A percentile compares a stretch with the other conserved stretches of the same genome.
Conservation (phyloP, 139 green algal genomes). For the Klebsormidium nitens region DNA sequence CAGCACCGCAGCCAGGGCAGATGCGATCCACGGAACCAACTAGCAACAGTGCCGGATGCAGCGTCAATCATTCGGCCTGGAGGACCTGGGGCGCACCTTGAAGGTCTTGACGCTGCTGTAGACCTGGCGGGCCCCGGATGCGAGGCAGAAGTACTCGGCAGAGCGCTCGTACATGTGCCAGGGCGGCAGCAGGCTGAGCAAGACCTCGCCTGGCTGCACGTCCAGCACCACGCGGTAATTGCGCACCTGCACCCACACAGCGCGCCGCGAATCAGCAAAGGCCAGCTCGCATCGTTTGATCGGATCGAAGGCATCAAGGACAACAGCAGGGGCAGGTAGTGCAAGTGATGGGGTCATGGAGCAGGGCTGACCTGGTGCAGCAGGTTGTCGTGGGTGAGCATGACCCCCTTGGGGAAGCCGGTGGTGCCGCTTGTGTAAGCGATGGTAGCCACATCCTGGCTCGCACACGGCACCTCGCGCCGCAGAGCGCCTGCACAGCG, state of each 20-base stretch:
- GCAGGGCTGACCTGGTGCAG: slow-evolving; percentile 65
- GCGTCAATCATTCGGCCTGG: too few species aligned
- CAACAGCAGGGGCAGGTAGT: not conserved
- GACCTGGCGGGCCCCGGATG: slow-evolving; percentile 45
- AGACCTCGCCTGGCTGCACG: slow-evolving; percentile 11
- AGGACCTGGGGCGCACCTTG: slow-evolving; percentile 31
- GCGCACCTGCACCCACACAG: slow-evolving; percentile 14
- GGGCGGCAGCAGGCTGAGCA: slow-evolving; percentile 80
- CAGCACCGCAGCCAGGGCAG: not conserved
- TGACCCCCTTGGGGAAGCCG: slow-evolving; percentile 71
- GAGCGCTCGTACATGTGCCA: slow-evolving; percentile 92
- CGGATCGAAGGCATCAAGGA: too few species aligned
- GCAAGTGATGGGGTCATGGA: not conserved
- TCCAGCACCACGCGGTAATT: slow-evolving; percentile 12
- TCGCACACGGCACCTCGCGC: too few species aligned
- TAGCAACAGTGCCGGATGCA: not conserved
- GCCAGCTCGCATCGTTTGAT: too few species aligned
- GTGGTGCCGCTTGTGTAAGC: slow-evolving; percentile 68
- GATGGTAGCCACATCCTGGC: slow-evolving; percentile 39
- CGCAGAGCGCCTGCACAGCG: too few species aligned
- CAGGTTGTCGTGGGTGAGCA: slow-evolving; percentile 78
- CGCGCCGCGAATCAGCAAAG: too few species aligned
- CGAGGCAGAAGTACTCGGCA: slow-evolving; percentile 60
- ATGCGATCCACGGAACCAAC: not conserved
- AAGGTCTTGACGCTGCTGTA: slow-evolving; percentile 79